These are phyloP conservation scores for Wickerhamiella occidentalis DNA, from an alignment of 805 yeast genomes.

Conservation along the genomic window DNA sequence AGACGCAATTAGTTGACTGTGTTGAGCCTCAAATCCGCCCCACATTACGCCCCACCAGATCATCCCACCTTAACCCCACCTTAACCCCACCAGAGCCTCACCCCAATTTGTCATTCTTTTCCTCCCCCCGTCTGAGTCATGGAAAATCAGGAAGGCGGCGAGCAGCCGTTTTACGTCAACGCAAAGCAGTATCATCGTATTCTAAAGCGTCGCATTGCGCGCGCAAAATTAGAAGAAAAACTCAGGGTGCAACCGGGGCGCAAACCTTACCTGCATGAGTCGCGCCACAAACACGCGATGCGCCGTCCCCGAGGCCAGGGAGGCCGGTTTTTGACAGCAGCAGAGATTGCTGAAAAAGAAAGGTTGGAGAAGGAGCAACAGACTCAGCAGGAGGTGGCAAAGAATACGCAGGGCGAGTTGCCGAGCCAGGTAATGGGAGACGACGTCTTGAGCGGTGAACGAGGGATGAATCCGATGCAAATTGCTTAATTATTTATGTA, in stretches of 20 bases:
- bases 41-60: no score
- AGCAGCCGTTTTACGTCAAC: constrained; percentile 93
- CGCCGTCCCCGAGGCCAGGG: constrained; percentile 98
- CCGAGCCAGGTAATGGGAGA: constrained; percentile 10
- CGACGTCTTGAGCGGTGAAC: not conserved
- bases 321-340: constrained; percentile 91
- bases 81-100: not conserved
- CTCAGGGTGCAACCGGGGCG: constrained; percentile 80
- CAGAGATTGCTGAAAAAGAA: constrained; percentile 55
- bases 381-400: not conserved
- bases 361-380: constrained; percentile 25
- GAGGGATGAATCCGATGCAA: constrained; percentile 2
- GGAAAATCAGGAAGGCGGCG: constrained; percentile 29
- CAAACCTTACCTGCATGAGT: constrained; percentile 89
- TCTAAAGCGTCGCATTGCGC: constrained; percentile 79
- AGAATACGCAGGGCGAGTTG: constrained; percentile 3
- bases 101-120: not conserved
- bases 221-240: constrained; percentile 85
- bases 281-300: constrained; percentile 98
- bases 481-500: constrained; percentile 4
- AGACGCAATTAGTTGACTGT: no score
- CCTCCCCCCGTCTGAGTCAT: constrained; percentile 8
- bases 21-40: no score
- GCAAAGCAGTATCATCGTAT: constrained; percentile 97
- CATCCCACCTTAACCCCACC: not conserved